Conservation (phyloP, 176 grass and related monocot species). For the Eragrostis curvula region DNA sequence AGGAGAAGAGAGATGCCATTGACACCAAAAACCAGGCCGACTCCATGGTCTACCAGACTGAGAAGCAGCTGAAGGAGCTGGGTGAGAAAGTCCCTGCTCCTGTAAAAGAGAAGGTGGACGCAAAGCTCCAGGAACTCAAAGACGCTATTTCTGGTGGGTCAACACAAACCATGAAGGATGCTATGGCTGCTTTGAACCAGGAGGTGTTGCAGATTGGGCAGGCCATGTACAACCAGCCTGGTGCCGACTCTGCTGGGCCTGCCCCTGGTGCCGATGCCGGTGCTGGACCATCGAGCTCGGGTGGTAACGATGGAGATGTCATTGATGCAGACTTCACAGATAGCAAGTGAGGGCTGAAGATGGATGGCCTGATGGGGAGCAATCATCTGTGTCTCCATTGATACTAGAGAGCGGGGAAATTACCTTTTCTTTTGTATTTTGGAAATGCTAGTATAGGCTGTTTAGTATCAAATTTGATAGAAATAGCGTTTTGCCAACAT, state of each 20-base stretch:
- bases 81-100: constrained; percentile 84
- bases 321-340: constrained; percentile 97
- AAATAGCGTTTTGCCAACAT: constrained; percentile 14
- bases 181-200: constrained; percentile 91
- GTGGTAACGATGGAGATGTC: constrained; percentile 74
- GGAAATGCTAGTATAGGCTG: constrained; percentile 33
- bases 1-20: constrained; percentile 96
- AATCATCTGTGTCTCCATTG: background rate
- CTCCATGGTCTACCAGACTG: constrained; percentile 90
- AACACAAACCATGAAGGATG: constrained; percentile 80
- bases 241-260: constrained; percentile 45
- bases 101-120: constrained; percentile 87
- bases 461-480: constrained; percentile 33
- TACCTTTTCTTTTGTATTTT: constrained; percentile 34
- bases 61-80: constrained; percentile 97
- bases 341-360: constrained; percentile 60
- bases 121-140: constrained; percentile 86
- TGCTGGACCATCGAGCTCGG: constrained; percentile 40
- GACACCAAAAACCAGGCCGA: constrained; percentile 98
- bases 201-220: constrained; percentile 98
- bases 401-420: constrained; percentile 37
- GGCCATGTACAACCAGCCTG: constrained; percentile 87
- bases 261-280: constrained; percentile 59
- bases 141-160: constrained; percentile 80
- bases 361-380: constrained; percentile 7